A percentile compares a stretch with the other conserved stretches of the same genome.
phyloP scores from a whole-genome alignment of 495 filamentous ascomycete species.

The Pseudomonodictys pantanalensis region DNA sequence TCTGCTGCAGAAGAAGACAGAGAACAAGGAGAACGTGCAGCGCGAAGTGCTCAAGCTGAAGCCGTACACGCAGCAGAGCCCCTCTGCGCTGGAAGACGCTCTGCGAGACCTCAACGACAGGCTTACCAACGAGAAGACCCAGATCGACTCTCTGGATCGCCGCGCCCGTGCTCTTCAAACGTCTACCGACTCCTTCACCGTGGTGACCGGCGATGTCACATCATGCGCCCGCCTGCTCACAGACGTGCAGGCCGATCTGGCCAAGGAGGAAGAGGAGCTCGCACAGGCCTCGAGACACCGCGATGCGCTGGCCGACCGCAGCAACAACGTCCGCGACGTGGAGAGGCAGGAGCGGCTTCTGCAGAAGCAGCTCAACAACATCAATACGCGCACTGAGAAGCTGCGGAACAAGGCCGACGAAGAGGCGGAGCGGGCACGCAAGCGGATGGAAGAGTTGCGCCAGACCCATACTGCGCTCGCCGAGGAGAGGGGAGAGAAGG shows the following conservation, averaged over 20 bases:
- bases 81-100: constrained; percentile 74
- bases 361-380: constrained; percentile 76
- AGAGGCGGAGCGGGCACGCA: constrained; percentile 74
- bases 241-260: constrained; percentile 76
- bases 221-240: constrained; percentile 84
- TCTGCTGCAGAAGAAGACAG: constrained; percentile 75
- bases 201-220: constrained; percentile 77
- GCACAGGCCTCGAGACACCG: constrained; percentile 72
- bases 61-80: constrained; percentile 87
- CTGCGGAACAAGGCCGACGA: constrained; percentile 72
- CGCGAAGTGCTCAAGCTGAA: constrained; percentile 84
- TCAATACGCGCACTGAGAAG: constrained; percentile 79
- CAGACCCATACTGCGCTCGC: constrained; percentile 74
- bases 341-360: constrained; percentile 81
- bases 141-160: constrained; percentile 83
- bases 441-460: constrained; percentile 86
- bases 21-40: constrained; percentile 53
- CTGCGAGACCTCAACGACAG: constrained; percentile 76
- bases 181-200: constrained; percentile 79
- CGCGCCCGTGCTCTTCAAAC: constrained; percentile 87
- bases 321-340: constrained; percentile 84
- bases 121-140: constrained; percentile 69
- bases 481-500: constrained; percentile 80
- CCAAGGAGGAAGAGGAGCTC: constrained; percentile 87
- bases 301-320: constrained; percentile 81